phyloP scores from a whole-genome alignment of 192 early-diverging fungal genomes.

The Spizellomyces punctatus region DNA sequence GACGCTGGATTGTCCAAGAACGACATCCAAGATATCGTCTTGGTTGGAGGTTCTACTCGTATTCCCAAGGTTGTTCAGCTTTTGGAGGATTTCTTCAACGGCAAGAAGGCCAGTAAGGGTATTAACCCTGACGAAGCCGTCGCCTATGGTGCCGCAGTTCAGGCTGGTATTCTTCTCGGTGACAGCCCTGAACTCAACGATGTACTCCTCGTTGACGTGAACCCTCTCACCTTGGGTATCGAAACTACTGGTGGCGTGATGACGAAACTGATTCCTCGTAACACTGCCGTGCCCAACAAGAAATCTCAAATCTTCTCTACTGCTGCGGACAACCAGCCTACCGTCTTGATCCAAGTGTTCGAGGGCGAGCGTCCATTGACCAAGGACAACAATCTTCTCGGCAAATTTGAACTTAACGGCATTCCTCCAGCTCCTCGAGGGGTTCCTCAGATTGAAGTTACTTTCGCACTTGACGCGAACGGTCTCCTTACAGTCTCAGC shows the following conservation, averaged over 20 bases:
- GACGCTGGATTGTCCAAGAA: slow-evolving; percentile 83
- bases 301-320: slow-evolving; percentile 99
- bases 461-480: slow-evolving; percentile 94
- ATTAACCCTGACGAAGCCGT: slow-evolving; percentile 99
- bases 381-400: slow-evolving; percentile 97
- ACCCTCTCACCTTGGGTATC: slow-evolving; percentile 96
- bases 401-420: slow-evolving; percentile 95
- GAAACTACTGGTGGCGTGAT: slow-evolving; percentile 98
- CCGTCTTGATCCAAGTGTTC: slow-evolving; percentile 94
- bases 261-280: slow-evolving; percentile 92
- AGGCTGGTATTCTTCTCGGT: slow-evolving; percentile 88
- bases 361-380: slow-evolving; percentile 96
- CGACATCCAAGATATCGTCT: slow-evolving; percentile 94
- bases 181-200: slow-evolving; percentile 52
- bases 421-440: slow-evolving; percentile 95
- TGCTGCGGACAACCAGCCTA: slow-evolving; percentile 95
- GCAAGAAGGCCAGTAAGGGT: slow-evolving; percentile 94
- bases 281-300: slow-evolving; percentile 94
- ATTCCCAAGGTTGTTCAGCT: slow-evolving; percentile 96
- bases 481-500: slow-evolving; percentile 93
- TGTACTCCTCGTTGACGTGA: slow-evolving; percentile 88
- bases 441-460: slow-evolving; percentile 96
- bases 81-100: slow-evolving; percentile 92
- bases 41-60: slow-evolving; percentile 98
- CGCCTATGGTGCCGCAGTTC: slow-evolving; percentile 96